Base-by-base conservation (phyloP, 257 asterid genomes). In the Avicennia marina region DNA sequence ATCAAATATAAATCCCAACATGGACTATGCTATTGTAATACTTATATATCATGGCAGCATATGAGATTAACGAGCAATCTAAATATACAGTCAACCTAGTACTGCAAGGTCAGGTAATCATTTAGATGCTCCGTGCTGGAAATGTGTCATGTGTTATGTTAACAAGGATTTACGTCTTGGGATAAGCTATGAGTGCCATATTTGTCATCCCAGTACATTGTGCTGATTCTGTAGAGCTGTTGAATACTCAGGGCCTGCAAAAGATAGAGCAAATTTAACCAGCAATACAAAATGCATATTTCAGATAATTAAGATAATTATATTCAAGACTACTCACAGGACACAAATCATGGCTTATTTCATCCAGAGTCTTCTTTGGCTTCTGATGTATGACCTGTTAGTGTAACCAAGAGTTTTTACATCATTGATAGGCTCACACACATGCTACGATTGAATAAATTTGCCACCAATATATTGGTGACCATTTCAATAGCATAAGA, bases 191-290 rank as follows among this genome's bases (percentile, higher is more conserved):
- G 97, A 0, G 98, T 85, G 76, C 96, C 98, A 45, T 91, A 91
- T 71, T 91, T 91, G 84, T 91, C 98, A 69, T 91, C 98, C 98
- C 98, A 91, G 72, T 91, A 91, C 98, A 91, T 88, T 19, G 98
- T 91, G 76, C 98, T 85, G 89, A 93, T 93, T 82, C 98, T 78
- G 72, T 93, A 93, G 61, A 93, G 83, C 74, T 93, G 98, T 70
- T 93, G 98, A 69, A 93, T 80, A 57, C 98, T 88, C 64, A 93
- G 94, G 53, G 89, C 98, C 97, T 93, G 73, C 48, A 25, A 33
- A 70, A 52, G 67, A 39, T 7, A 38, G 36, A 49, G 65, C n/a
- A 11, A 36, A 36, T 12, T 4, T 36, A 70, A 33, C 45, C 49
- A 4, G 9, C 13, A 11, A 4, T 7, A 11, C 41, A 7, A 55